Base-by-base conservation (phyloP, 1,284 basidiomycete genomes). In the Malassezia slooffiae region DNA sequence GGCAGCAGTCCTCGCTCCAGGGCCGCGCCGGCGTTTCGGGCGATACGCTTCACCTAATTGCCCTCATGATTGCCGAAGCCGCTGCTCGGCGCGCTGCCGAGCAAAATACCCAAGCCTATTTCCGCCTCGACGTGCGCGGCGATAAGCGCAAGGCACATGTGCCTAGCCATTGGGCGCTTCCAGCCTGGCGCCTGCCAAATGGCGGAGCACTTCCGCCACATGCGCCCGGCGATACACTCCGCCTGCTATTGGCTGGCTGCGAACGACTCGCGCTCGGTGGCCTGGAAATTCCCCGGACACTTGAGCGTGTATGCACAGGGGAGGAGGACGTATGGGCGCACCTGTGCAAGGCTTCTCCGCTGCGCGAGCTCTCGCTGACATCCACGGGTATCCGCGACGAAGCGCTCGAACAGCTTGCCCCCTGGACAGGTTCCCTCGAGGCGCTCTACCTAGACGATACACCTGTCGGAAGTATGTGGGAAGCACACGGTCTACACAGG, bases 371-470 rank as follows among this genome's bases (percentile, higher is more conserved):
- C 24, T 7, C 8, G 8, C 24, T 26, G 8, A 12, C 24, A 7
- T 13, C 26, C 12, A 48, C 46, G 3, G 23, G 20, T 3, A 33
- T 48, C 13, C 33, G 30, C 7, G 46, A 48, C 37, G 41, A 38
- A 8, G 36, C 27, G 12, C 31, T 42, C 3, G 2, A 3, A 26
- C 22, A 34, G 16, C 34, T 48, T 24, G 21, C 30, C 13, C 41
- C 46, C 0, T 38, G 34, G 35, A 48, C 46, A 2, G 46, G 46
- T 6, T 20, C 24, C 0, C 24, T 48, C 5, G n/a, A 22, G 17
- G 12, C 29, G 8, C 29, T 43, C 12, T 42, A 32, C 26, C 31
- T 48, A 16, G 46, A 48, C 35, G 35, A 48, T 28, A 48, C 46
- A 11, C 40, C n/a, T 4, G n/a, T 48, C 9, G 38, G 40, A 5